These are phyloP conservation scores for Aspergillus texensis DNA, from an alignment of 2,329 filamentous ascomycete species.

Conservation along the genomic window DNA sequence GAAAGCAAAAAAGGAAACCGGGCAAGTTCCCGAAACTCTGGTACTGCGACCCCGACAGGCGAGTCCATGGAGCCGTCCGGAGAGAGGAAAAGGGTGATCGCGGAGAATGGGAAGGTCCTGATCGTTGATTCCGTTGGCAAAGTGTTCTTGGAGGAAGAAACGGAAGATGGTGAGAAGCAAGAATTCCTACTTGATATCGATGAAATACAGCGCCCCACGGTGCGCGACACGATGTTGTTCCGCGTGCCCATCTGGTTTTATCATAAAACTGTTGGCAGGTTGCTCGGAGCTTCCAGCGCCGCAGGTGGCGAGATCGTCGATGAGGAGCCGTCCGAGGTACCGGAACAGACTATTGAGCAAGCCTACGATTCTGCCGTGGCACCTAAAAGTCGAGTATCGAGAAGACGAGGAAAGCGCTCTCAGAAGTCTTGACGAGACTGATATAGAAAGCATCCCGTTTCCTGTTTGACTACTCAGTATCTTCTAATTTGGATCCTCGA, in stretches of 20 bases:
- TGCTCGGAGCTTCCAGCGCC: slow-evolving; percentile 25
- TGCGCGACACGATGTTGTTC: slow-evolving; percentile 81
- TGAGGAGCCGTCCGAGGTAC: slow-evolving; percentile 26
- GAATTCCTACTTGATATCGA: slow-evolving; percentile 89
- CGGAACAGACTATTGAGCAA: slow-evolving; percentile 26
- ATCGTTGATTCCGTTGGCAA: slow-evolving; percentile 91
- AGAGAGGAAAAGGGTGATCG: slow-evolving; percentile 81
- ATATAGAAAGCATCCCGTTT: background rate
- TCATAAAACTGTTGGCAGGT: slow-evolving; percentile 44
- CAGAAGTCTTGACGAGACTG: slow-evolving; percentile 28
- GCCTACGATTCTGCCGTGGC: slow-evolving; percentile 28
- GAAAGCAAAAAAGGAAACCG: slow-evolving; percentile 59
- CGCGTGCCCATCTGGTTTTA: slow-evolving; percentile 77
- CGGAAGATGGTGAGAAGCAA: slow-evolving; percentile 79
- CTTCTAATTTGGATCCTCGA: background rate
- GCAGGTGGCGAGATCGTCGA: slow-evolving; percentile 10
- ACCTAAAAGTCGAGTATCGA: slow-evolving; percentile 24
- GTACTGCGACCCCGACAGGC: slow-evolving; percentile 56
- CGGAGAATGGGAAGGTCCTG: slow-evolving; percentile 92
- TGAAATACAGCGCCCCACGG: slow-evolving; percentile 74
- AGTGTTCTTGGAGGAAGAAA: slow-evolving; percentile 91
- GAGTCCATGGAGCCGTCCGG: slow-evolving; percentile 66
- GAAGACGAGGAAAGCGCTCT: slow-evolving; percentile 33
- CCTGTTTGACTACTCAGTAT: background rate
- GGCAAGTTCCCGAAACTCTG: slow-evolving; percentile 38